Evolutionary conservation across 116 monocot species (phyloP).

Genomic region (Cymodocea nodosa): DNA sequence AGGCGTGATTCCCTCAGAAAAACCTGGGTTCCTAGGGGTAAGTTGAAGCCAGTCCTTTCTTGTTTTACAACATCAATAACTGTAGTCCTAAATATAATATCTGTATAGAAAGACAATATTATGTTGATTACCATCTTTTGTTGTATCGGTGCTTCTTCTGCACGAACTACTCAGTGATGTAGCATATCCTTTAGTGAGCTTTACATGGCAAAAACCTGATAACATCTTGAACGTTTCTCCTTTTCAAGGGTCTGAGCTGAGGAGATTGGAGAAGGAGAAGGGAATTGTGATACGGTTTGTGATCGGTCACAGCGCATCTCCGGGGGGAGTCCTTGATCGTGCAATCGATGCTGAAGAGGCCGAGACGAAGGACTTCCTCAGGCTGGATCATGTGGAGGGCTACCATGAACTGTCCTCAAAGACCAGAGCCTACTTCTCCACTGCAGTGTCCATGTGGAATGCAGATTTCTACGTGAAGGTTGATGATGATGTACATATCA

Average conservation of each 20-base stretch:
- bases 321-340: slow-evolving; percentile 51
- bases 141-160: too few relatives aligned
- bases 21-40: slow-evolving; percentile 85
- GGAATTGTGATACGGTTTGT: slow-evolving; percentile 75
- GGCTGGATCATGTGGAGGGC: slow-evolving; percentile 74
- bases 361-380: slow-evolving; percentile 58
- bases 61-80: too few relatives aligned
- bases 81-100: too few relatives aligned
- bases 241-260: slow-evolving; percentile 44
- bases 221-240: too few relatives aligned
- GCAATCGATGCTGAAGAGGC: slow-evolving; percentile 70
- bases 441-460: slow-evolving; percentile 64
- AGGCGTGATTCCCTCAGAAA: slow-evolving; percentile 57
- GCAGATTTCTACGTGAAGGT: slow-evolving; percentile 88
- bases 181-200: too few relatives aligned
- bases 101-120: too few relatives aligned
- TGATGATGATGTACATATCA: slow-evolving; percentile 86
- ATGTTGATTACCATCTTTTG: too few relatives aligned
- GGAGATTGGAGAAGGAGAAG: slow-evolving; percentile 65
- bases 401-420: slow-evolving; percentile 85
- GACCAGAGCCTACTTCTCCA: slow-evolving; percentile 65
- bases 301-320: slow-evolving; percentile 70
- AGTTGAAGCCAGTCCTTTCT: too few relatives aligned
- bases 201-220: too few relatives aligned
- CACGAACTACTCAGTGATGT: too few relatives aligned